Evolutionary conservation across 2,329 filamentous ascomycete species (phyloP).

Genomic region (Endothia cerciana): DNA sequence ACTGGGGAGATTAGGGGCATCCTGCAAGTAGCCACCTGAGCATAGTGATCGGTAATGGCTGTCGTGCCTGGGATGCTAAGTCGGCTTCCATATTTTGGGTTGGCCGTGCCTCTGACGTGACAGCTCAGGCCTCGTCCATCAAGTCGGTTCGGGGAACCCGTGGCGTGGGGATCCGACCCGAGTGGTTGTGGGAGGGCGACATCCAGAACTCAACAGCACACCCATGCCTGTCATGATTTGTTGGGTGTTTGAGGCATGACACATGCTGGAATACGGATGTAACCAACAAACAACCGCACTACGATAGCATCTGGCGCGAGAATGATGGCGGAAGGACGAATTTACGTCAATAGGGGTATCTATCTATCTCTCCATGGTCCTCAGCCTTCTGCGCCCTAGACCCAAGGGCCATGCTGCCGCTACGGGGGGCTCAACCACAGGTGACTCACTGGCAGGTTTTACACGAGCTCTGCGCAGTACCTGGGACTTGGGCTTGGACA

Average conservation of each 20-base stretch:
- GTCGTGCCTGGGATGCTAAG: slow-evolving; percentile 7
- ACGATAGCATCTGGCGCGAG: background rate
- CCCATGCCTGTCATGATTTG: slow-evolving; percentile 10
- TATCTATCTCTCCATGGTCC: background rate
- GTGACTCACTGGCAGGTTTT: background rate
- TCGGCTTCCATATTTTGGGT: slow-evolving; percentile 11
- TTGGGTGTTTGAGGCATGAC: slow-evolving; percentile 23
- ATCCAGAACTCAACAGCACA: slow-evolving; percentile 11
- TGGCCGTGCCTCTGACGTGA: background rate
- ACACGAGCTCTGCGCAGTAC: background rate
- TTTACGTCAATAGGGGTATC: no score
- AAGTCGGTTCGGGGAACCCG: slow-evolving; percentile 31
- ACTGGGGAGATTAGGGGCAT: no score
- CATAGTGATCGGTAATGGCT: background rate
- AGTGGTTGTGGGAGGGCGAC: slow-evolving; percentile 29
- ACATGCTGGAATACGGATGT: background rate
- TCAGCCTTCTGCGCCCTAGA: background rate
- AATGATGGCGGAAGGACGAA: no score
- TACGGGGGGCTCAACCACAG: background rate
- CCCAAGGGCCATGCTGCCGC: background rate
- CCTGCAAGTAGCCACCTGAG: background rate
- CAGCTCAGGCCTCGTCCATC: background rate
- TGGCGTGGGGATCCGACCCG: slow-evolving; percentile 31
- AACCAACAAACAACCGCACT: background rate
- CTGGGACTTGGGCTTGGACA: background rate